phyloP scores from a whole-genome alignment of 768 basidiomycete species.

The Lactifluus subvellereus region DNA sequence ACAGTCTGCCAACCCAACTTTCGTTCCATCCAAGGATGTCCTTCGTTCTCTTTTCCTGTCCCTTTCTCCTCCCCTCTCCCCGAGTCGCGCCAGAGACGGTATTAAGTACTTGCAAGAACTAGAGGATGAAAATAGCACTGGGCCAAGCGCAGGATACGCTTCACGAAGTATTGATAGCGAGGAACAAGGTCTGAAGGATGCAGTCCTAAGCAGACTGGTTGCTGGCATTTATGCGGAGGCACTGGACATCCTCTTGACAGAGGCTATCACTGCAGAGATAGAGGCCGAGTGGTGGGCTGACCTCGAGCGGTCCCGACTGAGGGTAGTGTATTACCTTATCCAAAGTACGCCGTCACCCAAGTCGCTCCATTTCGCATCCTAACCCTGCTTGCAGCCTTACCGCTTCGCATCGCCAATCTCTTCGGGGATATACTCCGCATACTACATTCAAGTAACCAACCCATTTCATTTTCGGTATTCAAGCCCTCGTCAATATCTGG shows the following conservation, averaged over 20 bases:
- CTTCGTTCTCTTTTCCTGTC: slow-evolving; percentile 38
- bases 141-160: neutral
- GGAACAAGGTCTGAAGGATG: slow-evolving; percentile 37
- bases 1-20: neutral
- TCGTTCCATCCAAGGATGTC: slow-evolving; percentile 28
- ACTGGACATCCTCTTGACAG: slow-evolving; percentile 55
- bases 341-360: slow-evolving; percentile 54
- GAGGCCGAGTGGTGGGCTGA: slow-evolving; percentile 86
- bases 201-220: slow-evolving; percentile 45
- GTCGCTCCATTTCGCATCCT: neutral
- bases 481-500: slow-evolving; percentile 12
- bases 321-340: slow-evolving; percentile 59
- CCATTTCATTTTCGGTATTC: slow-evolving; percentile 14
- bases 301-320: slow-evolving; percentile 52
- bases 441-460: slow-evolving; percentile 9
- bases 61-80: slow-evolving; percentile 32
- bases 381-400: slow-evolving; percentile 10
- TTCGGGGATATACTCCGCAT: slow-evolving; percentile 23
- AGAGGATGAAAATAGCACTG: slow-evolving; percentile 3
- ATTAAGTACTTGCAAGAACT: slow-evolving; percentile 31
- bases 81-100: slow-evolving; percentile 28
- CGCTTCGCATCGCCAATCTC: slow-evolving; percentile 21
- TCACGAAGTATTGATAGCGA: slow-evolving; percentile 23
- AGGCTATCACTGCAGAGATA: slow-evolving; percentile 63
- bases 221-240: slow-evolving; percentile 59